A percentile compares a stretch with the other conserved stretches of the same genome.
Evolutionary conservation across 805 yeast genomes (phyloP).

Genomic region (Wickerhamiella shivajii): DNA sequence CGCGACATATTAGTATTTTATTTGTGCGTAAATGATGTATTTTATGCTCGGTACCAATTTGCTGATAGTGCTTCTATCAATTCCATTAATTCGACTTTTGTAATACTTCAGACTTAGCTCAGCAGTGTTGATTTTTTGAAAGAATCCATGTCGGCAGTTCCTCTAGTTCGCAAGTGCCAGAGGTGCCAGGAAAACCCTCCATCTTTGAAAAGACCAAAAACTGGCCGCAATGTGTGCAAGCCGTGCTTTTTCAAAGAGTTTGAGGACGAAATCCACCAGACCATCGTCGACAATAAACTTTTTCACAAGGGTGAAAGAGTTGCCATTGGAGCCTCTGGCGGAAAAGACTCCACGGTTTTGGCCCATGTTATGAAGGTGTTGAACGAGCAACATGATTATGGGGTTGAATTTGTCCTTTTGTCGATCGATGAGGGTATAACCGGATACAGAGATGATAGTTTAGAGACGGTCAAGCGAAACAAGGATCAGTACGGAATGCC

Average conservation of each 20-base stretch:
- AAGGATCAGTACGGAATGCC: conserved; percentile 73
- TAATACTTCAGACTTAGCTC: background rate
- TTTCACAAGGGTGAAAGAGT: conserved; percentile 73
- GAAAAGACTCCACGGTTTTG: conserved; percentile 91
- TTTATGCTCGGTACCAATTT: no score
- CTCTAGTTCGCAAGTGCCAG: conserved; percentile 38
- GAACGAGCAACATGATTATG: conserved; percentile 79
- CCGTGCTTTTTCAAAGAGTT: conserved; percentile 79
- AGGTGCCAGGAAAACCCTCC: conserved; percentile 74
- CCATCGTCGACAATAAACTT: conserved; percentile 54
- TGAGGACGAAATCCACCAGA: conserved; percentile 90
- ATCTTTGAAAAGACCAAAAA: conserved; percentile 81
- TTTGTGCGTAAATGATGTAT: no score
- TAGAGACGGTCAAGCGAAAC: conserved; percentile 92
- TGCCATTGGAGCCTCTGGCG: conserved; percentile 98
- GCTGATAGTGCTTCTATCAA: no score
- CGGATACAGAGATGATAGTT: conserved; percentile 92
- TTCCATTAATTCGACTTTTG: no score
- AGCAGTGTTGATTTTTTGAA: background rate
- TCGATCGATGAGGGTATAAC: conserved; percentile 94
- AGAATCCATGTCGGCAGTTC: background rate
- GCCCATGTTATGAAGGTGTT: conserved; percentile 77
- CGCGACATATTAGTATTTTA: no score
- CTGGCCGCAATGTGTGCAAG: conserved; percentile 77
- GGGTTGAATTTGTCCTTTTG: conserved; percentile 65